These are phyloP conservation scores for Polygonum aviculare DNA, from an alignment of 148 eudicot species.

Conservation along the genomic window DNA sequence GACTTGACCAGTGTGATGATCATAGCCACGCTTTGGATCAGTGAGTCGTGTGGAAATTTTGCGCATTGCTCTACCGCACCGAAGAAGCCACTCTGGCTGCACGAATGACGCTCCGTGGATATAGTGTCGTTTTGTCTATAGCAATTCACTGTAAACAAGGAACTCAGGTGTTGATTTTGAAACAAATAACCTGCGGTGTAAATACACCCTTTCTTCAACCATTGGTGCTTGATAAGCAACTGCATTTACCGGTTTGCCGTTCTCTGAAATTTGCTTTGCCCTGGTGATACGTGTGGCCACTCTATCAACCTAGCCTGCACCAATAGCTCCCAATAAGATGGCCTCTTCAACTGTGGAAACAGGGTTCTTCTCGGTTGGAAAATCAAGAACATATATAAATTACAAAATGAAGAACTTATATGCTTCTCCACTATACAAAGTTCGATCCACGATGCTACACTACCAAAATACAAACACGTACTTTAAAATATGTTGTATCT, in stretches of 20 bases:
- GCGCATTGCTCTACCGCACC: conserved; percentile 50
- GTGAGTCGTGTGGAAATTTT: conserved; percentile 48
- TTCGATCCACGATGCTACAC: not conserved
- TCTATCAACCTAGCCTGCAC: conserved; percentile 95
- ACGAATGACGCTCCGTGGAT: conserved; percentile 78
- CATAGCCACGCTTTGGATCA: conserved; percentile 59
- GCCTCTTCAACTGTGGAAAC: conserved; percentile 49
- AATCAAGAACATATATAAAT: too few species aligned
- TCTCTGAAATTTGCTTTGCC: conserved; percentile 21
- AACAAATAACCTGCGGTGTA: conserved; percentile 61
- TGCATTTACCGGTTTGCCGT: conserved; percentile 48
- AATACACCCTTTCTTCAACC: conserved; percentile 56
- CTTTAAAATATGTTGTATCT: not conserved
- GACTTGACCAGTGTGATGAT: conserved; percentile 46
- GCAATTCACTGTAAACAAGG: conserved; percentile 68
- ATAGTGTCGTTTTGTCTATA: conserved; percentile 50
- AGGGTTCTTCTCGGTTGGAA: conserved; percentile 31
- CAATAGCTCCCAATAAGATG: conserved; percentile 74
- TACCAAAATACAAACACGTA: not conserved
- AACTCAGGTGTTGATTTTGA: conserved; percentile 59
- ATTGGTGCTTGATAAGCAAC: conserved; percentile 54
- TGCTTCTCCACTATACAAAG: not conserved
- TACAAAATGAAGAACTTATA: too few species aligned
- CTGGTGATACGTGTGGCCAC: conserved; percentile 61
- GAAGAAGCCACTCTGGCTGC: conserved; percentile 68